Conservation (phyloP, 768 basidiomycete species). For the Vararia minispora region DNA sequence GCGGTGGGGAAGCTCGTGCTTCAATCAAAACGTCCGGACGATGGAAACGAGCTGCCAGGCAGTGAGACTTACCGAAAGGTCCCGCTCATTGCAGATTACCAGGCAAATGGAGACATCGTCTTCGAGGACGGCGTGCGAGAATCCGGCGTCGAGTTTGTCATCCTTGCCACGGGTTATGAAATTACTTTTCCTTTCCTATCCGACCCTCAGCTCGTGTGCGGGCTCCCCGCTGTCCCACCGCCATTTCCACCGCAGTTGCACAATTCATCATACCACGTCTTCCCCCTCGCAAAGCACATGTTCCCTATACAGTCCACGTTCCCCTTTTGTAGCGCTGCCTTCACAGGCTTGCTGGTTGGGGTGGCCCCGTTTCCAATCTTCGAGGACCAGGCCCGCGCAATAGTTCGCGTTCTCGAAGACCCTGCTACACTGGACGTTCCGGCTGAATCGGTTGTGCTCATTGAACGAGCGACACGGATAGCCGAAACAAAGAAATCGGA, state of each 20-base stretch:
- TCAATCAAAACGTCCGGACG: conserved; percentile 30
- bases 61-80: conserved; percentile 13
- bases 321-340: conserved; percentile 44
- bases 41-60: conserved; percentile 12
- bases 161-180: conserved; percentile 72
- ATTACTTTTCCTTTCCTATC: conserved; percentile 53
- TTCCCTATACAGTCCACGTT: conserved; percentile 45
- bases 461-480: conserved; percentile 23
- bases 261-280: conserved; percentile 58
- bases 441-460: conserved; percentile 36
- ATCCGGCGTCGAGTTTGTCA: conserved; percentile 44
- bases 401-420: conserved; percentile 41
- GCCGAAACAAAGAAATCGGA: conserved; percentile 15
- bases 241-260: conserved; percentile 39
- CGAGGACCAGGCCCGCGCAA: conserved; percentile 66
- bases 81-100: conserved; percentile 32
- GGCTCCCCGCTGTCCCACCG: conserved; percentile 32
- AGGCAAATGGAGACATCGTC: conserved; percentile 31
- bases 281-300: conserved; percentile 60
- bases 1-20: conserved; percentile 34
- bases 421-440: conserved; percentile 37
- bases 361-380: conserved; percentile 68
- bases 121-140: conserved; percentile 53
- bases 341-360: conserved; percentile 47
- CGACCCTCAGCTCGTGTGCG: conserved; percentile 21